Conservation (phyloP, 306 rosid species). For the Erythrophleum fordii region DNA sequence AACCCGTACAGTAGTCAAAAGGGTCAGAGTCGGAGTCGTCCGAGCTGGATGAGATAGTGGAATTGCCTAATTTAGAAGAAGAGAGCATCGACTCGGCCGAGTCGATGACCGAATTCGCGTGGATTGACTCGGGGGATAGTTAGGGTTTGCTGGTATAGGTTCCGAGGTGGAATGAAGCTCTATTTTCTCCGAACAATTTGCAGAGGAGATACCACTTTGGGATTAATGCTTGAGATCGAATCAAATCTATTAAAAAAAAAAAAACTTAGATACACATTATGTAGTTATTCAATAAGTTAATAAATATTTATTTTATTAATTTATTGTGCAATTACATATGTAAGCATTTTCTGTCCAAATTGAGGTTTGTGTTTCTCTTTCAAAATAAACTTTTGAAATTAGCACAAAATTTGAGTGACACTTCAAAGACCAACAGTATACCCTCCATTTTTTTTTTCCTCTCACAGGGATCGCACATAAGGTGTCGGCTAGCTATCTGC, state of each 20-base stretch:
- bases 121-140: conserved; percentile 59
- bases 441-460: too few relatives aligned
- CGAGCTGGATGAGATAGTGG: conserved; percentile 75
- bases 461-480: too few relatives aligned
- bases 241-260: neutral
- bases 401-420: too few relatives aligned
- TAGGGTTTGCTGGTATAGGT: conserved; percentile 63
- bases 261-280: neutral
- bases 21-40: conserved; percentile 50
- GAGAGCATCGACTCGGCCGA: conserved; percentile 48
- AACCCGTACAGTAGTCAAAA: neutral
- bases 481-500: too few relatives aligned
- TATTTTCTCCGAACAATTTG: conserved; percentile 43
- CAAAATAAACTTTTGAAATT: too few relatives aligned
- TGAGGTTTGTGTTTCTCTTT: too few relatives aligned
- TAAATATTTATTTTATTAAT: neutral
- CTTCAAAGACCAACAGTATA: too few relatives aligned
- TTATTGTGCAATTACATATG: neutral
- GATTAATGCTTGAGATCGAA: neutral
- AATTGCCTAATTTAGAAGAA: conserved; percentile 79
- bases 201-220: conserved; percentile 42
- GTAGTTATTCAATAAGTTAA: neutral
- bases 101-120: conserved; percentile 50
- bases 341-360: too few relatives aligned
- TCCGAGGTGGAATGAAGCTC: conserved; percentile 46